Conservation (phyloP, 2,329 filamentous ascomycete genomes). For the Gliomastix tumulicola region DNA sequence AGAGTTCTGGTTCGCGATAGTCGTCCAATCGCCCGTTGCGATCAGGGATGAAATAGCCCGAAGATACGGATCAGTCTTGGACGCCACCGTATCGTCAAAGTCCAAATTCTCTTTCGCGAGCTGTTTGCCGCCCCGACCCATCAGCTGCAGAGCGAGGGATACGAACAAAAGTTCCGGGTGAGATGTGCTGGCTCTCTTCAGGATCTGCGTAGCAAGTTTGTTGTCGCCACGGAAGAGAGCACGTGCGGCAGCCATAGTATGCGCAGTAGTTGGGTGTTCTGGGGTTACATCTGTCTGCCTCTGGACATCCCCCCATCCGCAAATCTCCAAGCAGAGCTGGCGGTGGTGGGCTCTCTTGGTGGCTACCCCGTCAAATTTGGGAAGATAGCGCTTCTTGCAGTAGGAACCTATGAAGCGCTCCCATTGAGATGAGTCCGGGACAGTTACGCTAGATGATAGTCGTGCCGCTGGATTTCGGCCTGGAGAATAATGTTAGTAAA, state of each 20-base stretch:
- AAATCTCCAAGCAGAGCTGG: conserved; percentile 69
- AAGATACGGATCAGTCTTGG: conserved; percentile 69
- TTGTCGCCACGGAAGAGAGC: conserved; percentile 68
- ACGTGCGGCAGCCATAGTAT: conserved; percentile 71
- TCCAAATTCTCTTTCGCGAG: conserved; percentile 43
- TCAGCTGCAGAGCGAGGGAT: conserved; percentile 58
- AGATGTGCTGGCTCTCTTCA: conserved; percentile 58
- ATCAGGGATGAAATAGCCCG: conserved; percentile 74
- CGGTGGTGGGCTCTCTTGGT: conserved; percentile 65
- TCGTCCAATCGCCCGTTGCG: conserved; percentile 68
- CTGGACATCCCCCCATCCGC: conserved; percentile 59
- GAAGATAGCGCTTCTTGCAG: conserved; percentile 55
- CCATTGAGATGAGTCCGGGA: conserved; percentile 47
- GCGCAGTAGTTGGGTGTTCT: conserved; percentile 43
- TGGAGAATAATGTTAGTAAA: conserved; percentile 13
- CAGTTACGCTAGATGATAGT: conserved; percentile 33
- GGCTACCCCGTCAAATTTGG: conserved; percentile 53
- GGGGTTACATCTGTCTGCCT: conserved; percentile 31
- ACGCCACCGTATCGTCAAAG: conserved; percentile 51
- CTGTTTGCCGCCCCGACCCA: conserved; percentile 39
- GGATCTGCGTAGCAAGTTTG: conserved; percentile 60
- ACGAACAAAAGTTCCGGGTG: conserved; percentile 62
- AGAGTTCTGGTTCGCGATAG: conserved; percentile 65
- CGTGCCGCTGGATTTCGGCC: conserved; percentile 41
- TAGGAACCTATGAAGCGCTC: conserved; percentile 57